Conservation (phyloP, 75 land plant genomes). For the Sequoia sempervirens region DNA sequence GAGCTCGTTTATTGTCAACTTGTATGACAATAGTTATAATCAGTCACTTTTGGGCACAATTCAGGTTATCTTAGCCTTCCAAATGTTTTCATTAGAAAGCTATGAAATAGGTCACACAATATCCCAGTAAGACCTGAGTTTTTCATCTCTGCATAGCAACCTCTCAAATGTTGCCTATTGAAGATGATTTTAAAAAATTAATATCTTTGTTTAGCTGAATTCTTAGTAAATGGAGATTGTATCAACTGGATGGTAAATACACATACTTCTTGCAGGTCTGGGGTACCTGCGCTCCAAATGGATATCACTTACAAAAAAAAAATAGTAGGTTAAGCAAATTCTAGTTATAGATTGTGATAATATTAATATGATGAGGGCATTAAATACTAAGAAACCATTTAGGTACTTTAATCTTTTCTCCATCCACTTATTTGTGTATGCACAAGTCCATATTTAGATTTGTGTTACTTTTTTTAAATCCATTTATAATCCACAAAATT, state of each 20-base stretch:
- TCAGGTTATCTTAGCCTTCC: background rate
- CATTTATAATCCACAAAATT: background rate
- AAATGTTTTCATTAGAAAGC: no score
- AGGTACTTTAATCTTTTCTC: background rate
- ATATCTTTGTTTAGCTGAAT: background rate
- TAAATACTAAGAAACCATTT: background rate
- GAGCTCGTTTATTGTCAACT: no score
- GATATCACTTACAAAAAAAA: no score
- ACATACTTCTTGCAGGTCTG: no score
- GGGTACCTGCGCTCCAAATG: no score
- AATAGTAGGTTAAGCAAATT: no score
- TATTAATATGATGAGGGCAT: background rate
- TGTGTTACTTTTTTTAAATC: background rate
- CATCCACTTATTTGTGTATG: background rate
- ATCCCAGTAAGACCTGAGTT: background rate
- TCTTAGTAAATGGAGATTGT: background rate
- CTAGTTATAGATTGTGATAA: background rate
- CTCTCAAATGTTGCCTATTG: background rate
- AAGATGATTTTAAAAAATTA: background rate
- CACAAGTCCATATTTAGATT: background rate
- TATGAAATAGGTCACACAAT: background rate
- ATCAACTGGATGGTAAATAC: no score
- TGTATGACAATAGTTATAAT: background rate
- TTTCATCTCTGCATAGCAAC: background rate
- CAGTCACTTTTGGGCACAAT: background rate